phyloP scores from a whole-genome alignment of 345 rosid genomes.

The Populus nigra region DNA sequence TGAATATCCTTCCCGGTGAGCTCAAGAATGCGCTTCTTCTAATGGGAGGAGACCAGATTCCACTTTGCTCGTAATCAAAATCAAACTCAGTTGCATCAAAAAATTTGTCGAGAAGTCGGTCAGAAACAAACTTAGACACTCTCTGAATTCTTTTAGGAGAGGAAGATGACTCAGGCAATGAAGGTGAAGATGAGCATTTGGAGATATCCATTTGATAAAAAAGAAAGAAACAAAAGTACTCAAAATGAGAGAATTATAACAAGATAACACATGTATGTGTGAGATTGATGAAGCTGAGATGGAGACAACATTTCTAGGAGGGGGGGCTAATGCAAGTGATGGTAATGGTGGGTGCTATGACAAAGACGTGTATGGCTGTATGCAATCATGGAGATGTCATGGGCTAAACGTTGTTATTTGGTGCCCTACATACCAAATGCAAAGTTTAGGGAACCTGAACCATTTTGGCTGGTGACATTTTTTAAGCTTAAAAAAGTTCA shows the following conservation, averaged over 20 bases:
- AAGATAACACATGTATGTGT: background rate
- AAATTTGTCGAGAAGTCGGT: conserved; percentile 56
- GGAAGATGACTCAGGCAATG: background rate
- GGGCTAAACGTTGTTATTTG: conserved; percentile 9
- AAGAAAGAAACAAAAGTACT: no score
- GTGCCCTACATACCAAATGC: conserved; percentile 6
- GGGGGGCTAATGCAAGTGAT: background rate
- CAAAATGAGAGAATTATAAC: background rate
- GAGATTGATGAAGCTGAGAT: conserved; percentile 6
- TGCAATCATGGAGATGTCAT: conserved; percentile 34
- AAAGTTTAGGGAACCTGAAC: background rate
- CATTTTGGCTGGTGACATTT: conserved; percentile 9
- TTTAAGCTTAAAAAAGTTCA: background rate
- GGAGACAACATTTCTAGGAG: conserved; percentile 9
- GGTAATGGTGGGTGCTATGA: conserved; percentile 23
- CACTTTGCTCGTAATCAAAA: conserved; percentile 59
- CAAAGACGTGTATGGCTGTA: conserved; percentile 48
- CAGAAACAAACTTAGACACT: conserved; percentile 61
- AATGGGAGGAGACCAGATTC: conserved; percentile 78
- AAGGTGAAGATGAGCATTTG: conserved; percentile 27
- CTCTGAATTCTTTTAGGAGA: conserved; percentile 37
- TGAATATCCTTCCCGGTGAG: conserved; percentile 53
- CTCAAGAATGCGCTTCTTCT: conserved; percentile 53
- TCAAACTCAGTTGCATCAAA: conserved; percentile 56
- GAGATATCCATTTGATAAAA: conserved; percentile 20